Percentiles rank a stretch among this genome's conserved stretches.
phyloP scores from a whole-genome alignment of 305 asterid species.

The Solanum chacoense region DNA sequence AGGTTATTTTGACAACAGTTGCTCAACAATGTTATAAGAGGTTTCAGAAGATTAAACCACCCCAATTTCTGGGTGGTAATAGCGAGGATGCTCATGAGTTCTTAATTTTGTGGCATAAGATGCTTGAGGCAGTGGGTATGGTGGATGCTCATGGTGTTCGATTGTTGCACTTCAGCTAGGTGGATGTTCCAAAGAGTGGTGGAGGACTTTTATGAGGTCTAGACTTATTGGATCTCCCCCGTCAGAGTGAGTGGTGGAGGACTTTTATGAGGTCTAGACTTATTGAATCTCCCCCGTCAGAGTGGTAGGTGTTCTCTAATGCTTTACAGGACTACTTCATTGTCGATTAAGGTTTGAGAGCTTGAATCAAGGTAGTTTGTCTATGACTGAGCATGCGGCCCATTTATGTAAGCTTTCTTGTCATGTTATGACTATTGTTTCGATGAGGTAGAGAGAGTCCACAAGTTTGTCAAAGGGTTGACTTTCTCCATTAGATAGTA shows the following conservation, averaged over 20 bases:
- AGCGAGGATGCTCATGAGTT: background rate
- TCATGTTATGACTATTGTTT: background rate
- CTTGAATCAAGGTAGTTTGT: background rate
- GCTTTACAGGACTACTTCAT: background rate
- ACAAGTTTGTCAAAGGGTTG: background rate
- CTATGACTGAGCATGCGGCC: background rate
- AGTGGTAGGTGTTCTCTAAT: background rate
- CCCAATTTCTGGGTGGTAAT: background rate
- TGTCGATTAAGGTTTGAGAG: background rate
- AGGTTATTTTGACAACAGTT: background rate
- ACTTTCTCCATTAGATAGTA: background rate
- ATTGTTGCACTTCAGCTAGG: too few species aligned
- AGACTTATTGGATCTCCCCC: background rate
- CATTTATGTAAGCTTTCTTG: background rate
- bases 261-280: background rate
- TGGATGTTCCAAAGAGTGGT: background rate
- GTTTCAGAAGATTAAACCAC: background rate
- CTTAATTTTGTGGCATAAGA: background rate
- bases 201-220: background rate
- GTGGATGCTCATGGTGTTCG: background rate
- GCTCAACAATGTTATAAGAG: background rate
- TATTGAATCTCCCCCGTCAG: background rate
- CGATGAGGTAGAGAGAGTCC: background rate
- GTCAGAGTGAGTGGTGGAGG: background rate
- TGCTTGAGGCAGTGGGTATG: background rate